Evolutionary conservation across 306 rosid genomes (phyloP), one percentile per base, ranked within the genome.

Genomic region (Quercus ilex): DNA sequence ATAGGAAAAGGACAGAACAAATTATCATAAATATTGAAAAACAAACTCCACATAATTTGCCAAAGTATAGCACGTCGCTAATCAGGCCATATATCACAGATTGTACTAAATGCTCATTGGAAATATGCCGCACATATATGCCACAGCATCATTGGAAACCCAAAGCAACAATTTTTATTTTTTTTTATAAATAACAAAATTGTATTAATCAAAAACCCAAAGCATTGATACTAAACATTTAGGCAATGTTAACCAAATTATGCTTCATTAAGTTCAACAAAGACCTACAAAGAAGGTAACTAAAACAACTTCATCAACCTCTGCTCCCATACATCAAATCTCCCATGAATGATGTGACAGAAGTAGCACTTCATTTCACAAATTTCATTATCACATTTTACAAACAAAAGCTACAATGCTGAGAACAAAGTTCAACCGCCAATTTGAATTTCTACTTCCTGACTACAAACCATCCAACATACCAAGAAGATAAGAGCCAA

Each of bases 1-100:
- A 84, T 65, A 74, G 72, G 23, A 78, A 58, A 81, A 74, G 71
- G 74, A 13, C 78, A 86, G 33, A 82, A 20, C 64, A 80, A 68
- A 73, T 12, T 30, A 65, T 43, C 33, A 83, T 43, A 57, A 28
- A 69, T 9, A n/a, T 35, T 67, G 25, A 1, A 30, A 64, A 57
- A 19, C 23, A 4, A 55, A 41, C 70, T 53, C 49, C 20, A 51
- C 18, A 10, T 41, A 53, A 67, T 25, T 20, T 43, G 4, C 59
- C 62, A 38, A 53, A 57, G 10, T 3, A 51, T 33, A 65, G 55
- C 41, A 31, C 12, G 20, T 15, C 38, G 12, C 13, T 5, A 77
- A 52, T 55, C 53, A 30, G 3, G 35, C 25, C 10, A 67, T 49
- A 55, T 49, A 17, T 18, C 59, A 63, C 18, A 23, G 15, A 64